phyloP scores from a whole-genome alignment of 305 asterid species.

The Plantago coronopus region DNA sequence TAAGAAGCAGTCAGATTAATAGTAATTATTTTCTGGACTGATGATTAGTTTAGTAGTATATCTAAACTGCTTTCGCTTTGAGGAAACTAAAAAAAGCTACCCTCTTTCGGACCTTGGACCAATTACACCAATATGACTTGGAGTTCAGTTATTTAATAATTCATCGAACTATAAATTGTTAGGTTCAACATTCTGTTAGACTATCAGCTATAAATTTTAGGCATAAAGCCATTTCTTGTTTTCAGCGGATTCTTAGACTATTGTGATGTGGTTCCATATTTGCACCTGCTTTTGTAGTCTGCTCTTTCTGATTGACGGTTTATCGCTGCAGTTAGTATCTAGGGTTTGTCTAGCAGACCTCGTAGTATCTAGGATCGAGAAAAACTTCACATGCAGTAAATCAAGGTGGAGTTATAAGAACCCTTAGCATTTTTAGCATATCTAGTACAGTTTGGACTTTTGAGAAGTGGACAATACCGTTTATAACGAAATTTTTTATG shows the following conservation, averaged over 20 bases:
- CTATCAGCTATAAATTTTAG: background rate
- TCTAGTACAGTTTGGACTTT: background rate
- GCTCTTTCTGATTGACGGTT: conserved; percentile 11
- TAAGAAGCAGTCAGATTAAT: conserved; percentile 5
- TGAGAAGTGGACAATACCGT: background rate
- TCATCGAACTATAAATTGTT: background rate
- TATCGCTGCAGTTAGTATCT: background rate
- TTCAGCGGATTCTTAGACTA: too few species aligned
- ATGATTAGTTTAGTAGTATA: conserved; percentile 10
- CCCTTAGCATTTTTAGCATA: background rate
- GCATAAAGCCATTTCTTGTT: too few species aligned
- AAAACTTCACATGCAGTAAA: conserved; percentile 2
- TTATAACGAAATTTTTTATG: background rate
- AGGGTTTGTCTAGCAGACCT: conserved; percentile 7
- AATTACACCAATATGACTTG: background rate
- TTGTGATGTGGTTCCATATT: background rate
- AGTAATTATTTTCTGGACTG: background rate
- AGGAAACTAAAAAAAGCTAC: background rate
- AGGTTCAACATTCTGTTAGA: background rate
- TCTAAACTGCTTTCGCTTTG: background rate
- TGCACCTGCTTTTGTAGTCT: background rate
- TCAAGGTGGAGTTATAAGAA: background rate
- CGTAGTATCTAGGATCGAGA: background rate
- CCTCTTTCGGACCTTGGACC: background rate
- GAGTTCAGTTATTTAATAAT: background rate